phyloP scores from a whole-genome alignment of 2,329 filamentous ascomycete species.

The Ophiosphaerella herpotricha region DNA sequence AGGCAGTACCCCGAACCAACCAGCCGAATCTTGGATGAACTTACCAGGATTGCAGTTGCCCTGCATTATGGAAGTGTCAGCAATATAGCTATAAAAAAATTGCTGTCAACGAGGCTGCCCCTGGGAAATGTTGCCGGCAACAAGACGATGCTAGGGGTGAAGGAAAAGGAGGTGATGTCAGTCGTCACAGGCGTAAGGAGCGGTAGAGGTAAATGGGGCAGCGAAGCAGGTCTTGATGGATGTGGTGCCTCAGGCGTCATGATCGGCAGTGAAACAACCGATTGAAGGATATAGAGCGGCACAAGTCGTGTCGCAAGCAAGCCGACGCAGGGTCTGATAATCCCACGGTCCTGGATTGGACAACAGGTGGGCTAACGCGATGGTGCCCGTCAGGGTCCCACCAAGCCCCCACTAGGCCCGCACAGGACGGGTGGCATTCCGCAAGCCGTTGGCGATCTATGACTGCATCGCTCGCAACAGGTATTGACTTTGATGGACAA shows the following conservation, averaged over 20 bases:
- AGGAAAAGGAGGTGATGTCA: not conserved
- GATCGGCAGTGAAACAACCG: constrained; percentile 27
- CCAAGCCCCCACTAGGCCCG: not conserved
- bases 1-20: too few species aligned
- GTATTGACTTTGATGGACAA: constrained; percentile 9
- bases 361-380: constrained; percentile 16
- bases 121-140: not conserved
- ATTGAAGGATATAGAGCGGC: constrained; percentile 20
- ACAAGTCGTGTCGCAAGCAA: constrained; percentile 28
- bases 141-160: not conserved
- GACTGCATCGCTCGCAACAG: constrained; percentile 21
- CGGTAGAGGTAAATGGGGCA: constrained; percentile 2
- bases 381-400: constrained; percentile 17
- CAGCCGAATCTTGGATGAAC: too few species aligned
- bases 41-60: not conserved
- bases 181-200: constrained; percentile 1
- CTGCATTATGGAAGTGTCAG: too few species aligned
- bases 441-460: constrained; percentile 26
- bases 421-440: constrained; percentile 15
- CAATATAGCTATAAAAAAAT: too few species aligned
- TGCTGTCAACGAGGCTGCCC: not conserved
- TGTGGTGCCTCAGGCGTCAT: constrained; percentile 36
- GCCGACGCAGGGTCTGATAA: constrained; percentile 31
- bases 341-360: constrained; percentile 24
- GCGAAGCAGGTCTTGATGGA: constrained; percentile 8